These are phyloP conservation scores for Chondrostereum purpureum DNA, from an alignment of 1,284 basidiomycete species.

Conservation along the genomic window DNA sequence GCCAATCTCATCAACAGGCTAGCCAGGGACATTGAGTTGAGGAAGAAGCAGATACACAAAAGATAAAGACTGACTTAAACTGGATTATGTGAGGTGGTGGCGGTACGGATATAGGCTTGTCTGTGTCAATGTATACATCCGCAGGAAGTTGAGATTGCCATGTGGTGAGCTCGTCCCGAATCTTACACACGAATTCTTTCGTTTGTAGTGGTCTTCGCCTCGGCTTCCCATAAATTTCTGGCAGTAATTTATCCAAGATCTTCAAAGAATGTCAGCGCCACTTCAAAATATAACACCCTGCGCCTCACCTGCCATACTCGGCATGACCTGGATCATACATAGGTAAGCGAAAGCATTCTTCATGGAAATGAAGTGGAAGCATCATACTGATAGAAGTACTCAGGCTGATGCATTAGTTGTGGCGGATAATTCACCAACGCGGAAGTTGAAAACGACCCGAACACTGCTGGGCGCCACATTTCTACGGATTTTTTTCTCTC, in stretches of 20 bases:
- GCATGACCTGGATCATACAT: not conserved
- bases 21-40: not conserved
- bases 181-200: slow-evolving; percentile 9
- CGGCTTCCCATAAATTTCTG: not conserved
- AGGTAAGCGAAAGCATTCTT: not conserved
- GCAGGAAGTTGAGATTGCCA: slow-evolving; percentile 10
- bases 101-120: not conserved
- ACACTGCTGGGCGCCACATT: slow-evolving; percentile 8
- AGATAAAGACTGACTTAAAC: slow-evolving; percentile 10
- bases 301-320: slow-evolving; percentile 6
- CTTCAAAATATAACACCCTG: too few species aligned
- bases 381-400: slow-evolving; percentile 13
- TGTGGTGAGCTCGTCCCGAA: slow-evolving; percentile 9
- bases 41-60: not conserved
- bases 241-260: not conserved
- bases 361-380: not conserved
- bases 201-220: not conserved
- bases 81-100: slow-evolving; percentile 14
- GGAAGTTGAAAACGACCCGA: slow-evolving; percentile 7
- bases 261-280: too few species aligned
- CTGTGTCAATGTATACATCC: slow-evolving; percentile 10
- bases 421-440: slow-evolving; percentile 11
- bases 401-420: slow-evolving; percentile 10
- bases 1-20: slow-evolving; percentile 12
- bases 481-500: slow-evolving; percentile 5